Evolutionary conservation across 179 eudicot genomes (phyloP), one percentile per base, ranked within the genome.

Genomic region (Corrigiola litoralis): DNA sequence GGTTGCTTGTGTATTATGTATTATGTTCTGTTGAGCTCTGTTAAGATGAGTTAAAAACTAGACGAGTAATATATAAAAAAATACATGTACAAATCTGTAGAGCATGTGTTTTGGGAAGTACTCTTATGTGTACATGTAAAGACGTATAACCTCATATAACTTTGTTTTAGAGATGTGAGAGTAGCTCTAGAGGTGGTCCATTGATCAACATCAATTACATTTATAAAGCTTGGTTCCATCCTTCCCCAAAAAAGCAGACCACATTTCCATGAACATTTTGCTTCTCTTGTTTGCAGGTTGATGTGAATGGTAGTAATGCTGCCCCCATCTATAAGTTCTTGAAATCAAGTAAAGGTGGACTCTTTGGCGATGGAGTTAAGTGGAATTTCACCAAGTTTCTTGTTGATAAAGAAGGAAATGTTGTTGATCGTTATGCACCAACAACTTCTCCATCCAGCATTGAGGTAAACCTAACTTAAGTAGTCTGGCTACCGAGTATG

Each of bases 371-470:
- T 27, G 75, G 82, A 42, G 81, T 92, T 68, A 92, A 92, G 48
- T 92, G 98, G 98, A 92, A 92, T 59, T 92, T 92, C 80, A 76
- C 96, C 18, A 92, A 92, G 71, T 92, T 92, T 67, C 79, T 92
- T 3, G 87, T 85, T 11, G 88, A 92, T 48, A 81, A 79, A 71
- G 95, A 89, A 36, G 98, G 98, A 13, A 79, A 82, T 0, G 96
- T 92, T 45, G 85, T 85, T 17, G 86, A 84, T 42, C 98, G 98
- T 45, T 89, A 87, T 80, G 98, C 98, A 6, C 96, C 98, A 36
- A 92, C 96, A 36, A 92, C 98, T 56, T 72, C 90, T 52, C 98
- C 98, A 13, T 72, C 82, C 2, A 85, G 96, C 86, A 87, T 92
- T 2, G 96, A 89, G 96, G 97, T 89, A 75, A 84, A 29, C 13